These are phyloP conservation scores for Fusarium anguioides DNA, from an alignment of 2,329 filamentous ascomycete genomes.

Conservation along the genomic window DNA sequence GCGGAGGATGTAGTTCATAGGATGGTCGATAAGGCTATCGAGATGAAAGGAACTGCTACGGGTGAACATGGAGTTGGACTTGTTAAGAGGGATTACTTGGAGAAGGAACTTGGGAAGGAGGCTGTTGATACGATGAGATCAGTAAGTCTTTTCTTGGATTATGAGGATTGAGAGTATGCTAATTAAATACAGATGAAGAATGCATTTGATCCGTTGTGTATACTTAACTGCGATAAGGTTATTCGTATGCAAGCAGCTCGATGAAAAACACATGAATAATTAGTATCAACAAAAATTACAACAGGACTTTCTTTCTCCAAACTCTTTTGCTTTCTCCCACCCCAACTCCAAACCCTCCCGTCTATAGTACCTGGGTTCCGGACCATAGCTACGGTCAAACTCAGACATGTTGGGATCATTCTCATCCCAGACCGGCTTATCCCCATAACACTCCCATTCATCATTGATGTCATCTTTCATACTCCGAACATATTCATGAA, in stretches of 20 bases:
- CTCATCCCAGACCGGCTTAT: no score
- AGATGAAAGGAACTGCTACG: conserved; percentile 75
- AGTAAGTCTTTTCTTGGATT: background rate
- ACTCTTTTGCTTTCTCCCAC: no score
- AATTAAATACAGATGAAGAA: conserved; percentile 61
- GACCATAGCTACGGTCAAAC: no score
- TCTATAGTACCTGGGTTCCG: no score
- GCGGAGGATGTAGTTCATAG: conserved; percentile 58
- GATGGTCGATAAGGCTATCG: conserved; percentile 74
- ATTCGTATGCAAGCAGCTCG: conserved; percentile 13
- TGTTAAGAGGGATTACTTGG: conserved; percentile 66
- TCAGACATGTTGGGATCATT: no score
- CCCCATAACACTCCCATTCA: no score
- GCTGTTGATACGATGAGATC: conserved; percentile 67
- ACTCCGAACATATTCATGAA: background rate
- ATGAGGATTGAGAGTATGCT: no score
- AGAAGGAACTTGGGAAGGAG: conserved; percentile 64
- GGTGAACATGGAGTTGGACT: conserved; percentile 73
- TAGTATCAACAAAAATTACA: no score
- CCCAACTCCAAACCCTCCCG: no score
- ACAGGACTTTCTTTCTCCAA: no score
- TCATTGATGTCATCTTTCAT: background rate
- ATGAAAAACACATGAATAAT: no score
- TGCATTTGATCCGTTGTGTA: conserved; percentile 67
- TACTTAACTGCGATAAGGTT: conserved; percentile 54